phyloP scores from a whole-genome alignment of 768 basidiomycete species.

The Hebeloma cylindrosporum region DNA sequence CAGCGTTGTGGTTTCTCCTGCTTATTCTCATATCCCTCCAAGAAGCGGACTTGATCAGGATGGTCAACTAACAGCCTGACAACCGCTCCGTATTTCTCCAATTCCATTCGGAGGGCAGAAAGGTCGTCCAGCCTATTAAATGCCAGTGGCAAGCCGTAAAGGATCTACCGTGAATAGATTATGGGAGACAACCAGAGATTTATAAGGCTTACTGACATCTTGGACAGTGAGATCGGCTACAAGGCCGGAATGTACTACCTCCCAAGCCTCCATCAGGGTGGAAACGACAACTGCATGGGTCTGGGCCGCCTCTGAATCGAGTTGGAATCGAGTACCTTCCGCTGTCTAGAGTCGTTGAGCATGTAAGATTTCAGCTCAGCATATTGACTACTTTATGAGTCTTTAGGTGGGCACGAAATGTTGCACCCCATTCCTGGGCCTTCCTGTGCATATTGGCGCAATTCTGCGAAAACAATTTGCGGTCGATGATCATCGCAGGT shows the following conservation, averaged over 20 bases:
- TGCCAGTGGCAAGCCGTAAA: slow-evolving; percentile 77
- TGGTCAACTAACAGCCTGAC: slow-evolving; percentile 76
- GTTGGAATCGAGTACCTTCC: slow-evolving; percentile 73
- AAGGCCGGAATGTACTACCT: slow-evolving; percentile 63
- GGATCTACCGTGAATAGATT: slow-evolving; percentile 47
- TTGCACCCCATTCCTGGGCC: slow-evolving; percentile 64
- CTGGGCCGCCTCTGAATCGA: slow-evolving; percentile 50
- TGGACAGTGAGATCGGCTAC: slow-evolving; percentile 72
- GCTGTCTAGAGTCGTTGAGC: slow-evolving; percentile 47
- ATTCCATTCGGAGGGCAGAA: slow-evolving; percentile 54
- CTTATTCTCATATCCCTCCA: slow-evolving; percentile 59
- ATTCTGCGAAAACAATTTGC: slow-evolving; percentile 68
- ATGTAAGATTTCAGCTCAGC: background rate
- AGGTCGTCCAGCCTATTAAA: slow-evolving; percentile 74
- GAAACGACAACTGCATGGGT: slow-evolving; percentile 73
- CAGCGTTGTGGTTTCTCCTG: slow-evolving; percentile 47
- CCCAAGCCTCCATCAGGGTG: slow-evolving; percentile 83
- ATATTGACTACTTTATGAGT: slow-evolving; percentile 63
- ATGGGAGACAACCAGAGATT: background rate
- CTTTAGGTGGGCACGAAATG: slow-evolving; percentile 83
- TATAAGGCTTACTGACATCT: slow-evolving; percentile 57
- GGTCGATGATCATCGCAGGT: slow-evolving; percentile 78
- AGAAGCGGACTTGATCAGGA: slow-evolving; percentile 62
- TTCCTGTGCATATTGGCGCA: slow-evolving; percentile 71
- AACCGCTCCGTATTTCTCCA: slow-evolving; percentile 53